Evolutionary conservation across 1,284 basidiomycete genomes (phyloP).

Genomic region (Anthracocystis walkeri): DNA sequence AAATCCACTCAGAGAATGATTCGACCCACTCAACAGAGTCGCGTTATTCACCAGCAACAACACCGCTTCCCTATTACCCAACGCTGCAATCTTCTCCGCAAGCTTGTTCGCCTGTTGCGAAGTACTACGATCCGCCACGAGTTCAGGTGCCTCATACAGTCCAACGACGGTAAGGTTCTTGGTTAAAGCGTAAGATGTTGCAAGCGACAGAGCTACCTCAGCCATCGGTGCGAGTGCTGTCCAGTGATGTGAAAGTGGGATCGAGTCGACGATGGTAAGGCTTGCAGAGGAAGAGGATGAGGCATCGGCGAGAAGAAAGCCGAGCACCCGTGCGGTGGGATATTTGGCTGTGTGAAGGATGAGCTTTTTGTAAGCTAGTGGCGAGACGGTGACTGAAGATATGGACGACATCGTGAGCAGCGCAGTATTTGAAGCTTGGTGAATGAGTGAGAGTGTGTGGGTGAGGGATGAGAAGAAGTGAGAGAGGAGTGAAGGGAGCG

Average conservation of each 20-base stretch:
- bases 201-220: conserved; percentile 39
- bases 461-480: not conserved
- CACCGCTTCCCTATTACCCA: conserved; percentile 20
- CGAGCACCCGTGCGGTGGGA: conserved; percentile 41
- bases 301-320: conserved; percentile 34
- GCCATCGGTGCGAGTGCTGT: conserved; percentile 43
- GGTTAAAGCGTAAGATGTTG: conserved; percentile 26
- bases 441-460: too few species aligned
- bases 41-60: conserved; percentile 45
- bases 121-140: conserved; percentile 22
- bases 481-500: not conserved
- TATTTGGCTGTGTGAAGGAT: conserved; percentile 48
- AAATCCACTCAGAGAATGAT: conserved; percentile 22
- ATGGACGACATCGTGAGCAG: conserved; percentile 20
- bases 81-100: conserved; percentile 34
- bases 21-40: conserved; percentile 14
- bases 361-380: conserved; percentile 49
- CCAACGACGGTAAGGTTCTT: conserved; percentile 28
- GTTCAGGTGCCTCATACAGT: conserved; percentile 47
- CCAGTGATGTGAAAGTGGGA: conserved; percentile 55
- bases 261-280: conserved; percentile 20
- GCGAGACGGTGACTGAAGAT: conserved; percentile 23
- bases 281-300: not conserved
- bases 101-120: conserved; percentile 37
- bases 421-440: too few species aligned